Percentiles rank a stretch among this genome's conserved stretches.
phyloP scores from a whole-genome alignment of 768 basidiomycete species.

The Bullera alba region DNA sequence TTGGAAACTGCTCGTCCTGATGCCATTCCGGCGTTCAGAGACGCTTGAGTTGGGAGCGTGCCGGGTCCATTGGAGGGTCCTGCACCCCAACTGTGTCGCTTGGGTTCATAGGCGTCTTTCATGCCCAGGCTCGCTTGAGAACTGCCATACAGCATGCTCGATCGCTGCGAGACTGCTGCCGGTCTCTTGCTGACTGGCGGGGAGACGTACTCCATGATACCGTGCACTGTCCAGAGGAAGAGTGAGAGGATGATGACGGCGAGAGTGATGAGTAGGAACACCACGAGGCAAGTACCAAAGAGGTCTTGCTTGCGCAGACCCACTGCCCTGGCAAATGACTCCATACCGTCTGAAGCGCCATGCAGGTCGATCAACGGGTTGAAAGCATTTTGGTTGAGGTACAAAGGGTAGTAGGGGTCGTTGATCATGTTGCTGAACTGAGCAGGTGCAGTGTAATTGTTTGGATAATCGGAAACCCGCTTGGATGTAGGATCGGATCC shows the following conservation, averaged over 20 bases:
- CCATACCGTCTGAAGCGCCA: slow-evolving; percentile 59
- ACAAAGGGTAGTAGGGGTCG: slow-evolving; percentile 67
- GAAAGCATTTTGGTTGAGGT: slow-evolving; percentile 59
- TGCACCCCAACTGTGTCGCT: slow-evolving; percentile 3
- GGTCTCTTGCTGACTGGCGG: slow-evolving; percentile 1
- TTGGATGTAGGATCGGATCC: slow-evolving; percentile 47
- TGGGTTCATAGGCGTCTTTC: slow-evolving; percentile 17
- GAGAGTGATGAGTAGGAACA: slow-evolving; percentile 74
- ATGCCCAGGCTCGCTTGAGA: slow-evolving; percentile 14
- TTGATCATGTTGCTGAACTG: slow-evolving; percentile 65
- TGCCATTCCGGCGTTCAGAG: slow-evolving; percentile 2
- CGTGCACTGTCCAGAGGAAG: slow-evolving; percentile 67
- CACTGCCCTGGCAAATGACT: slow-evolving; percentile 73
- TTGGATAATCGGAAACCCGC: slow-evolving; percentile 61
- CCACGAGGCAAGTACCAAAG: slow-evolving; percentile 69
- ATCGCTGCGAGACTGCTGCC: background rate
- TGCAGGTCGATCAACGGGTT: slow-evolving; percentile 68
- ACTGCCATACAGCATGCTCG: slow-evolving; percentile 8
- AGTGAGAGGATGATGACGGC: slow-evolving; percentile 64
- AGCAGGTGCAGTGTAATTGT: slow-evolving; percentile 59
- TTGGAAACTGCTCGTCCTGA: slow-evolving; percentile 5
- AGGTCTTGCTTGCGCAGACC: slow-evolving; percentile 76
- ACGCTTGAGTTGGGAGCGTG: slow-evolving; percentile 13
- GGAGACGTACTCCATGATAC: slow-evolving; percentile 29
- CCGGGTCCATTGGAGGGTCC: slow-evolving; percentile 3